Evolutionary conservation across 148 eudicot genomes (phyloP).

Genomic region (Fallopia convolvulus): DNA sequence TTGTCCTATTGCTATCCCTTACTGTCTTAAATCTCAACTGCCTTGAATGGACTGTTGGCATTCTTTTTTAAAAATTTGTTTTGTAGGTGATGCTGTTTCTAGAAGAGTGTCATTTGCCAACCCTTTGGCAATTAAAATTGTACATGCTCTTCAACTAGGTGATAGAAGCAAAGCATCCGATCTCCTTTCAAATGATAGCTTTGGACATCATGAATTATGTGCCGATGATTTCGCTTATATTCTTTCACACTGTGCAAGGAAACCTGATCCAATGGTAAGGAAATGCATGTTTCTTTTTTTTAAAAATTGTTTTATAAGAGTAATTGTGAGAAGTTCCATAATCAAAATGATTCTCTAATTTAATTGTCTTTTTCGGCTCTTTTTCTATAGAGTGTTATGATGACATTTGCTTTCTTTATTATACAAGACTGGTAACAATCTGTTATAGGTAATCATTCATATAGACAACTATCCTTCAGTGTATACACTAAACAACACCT

Average conservation of each 20-base stretch:
- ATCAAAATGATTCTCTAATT: not conserved
- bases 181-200: constrained; percentile 41
- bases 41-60: not conserved
- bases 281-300: not conserved
- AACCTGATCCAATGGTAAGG: constrained; percentile 77
- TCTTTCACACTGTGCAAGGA: constrained; percentile 60
- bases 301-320: not conserved
- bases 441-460: not conserved
- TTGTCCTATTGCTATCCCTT: not conserved
- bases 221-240: constrained; percentile 43
- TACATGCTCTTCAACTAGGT: constrained; percentile 64
- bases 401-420: not conserved
- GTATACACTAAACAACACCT: not conserved
- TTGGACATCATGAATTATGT: constrained; percentile 19
- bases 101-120: constrained; percentile 21
- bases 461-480: not conserved
- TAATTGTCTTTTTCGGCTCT: not conserved
- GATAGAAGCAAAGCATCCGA: constrained; percentile 53
- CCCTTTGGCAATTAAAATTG: constrained; percentile 39
- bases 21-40: not conserved
- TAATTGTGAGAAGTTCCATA: not conserved
- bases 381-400: not conserved
- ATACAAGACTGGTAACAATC: not conserved
- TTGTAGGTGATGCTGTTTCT: constrained; percentile 30
- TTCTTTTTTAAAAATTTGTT: not conserved